A percentile compares a stretch with the other conserved stretches of the same genome.
Conservation (phyloP, 441 rosid species). For the Erodium trifolium region DNA sequence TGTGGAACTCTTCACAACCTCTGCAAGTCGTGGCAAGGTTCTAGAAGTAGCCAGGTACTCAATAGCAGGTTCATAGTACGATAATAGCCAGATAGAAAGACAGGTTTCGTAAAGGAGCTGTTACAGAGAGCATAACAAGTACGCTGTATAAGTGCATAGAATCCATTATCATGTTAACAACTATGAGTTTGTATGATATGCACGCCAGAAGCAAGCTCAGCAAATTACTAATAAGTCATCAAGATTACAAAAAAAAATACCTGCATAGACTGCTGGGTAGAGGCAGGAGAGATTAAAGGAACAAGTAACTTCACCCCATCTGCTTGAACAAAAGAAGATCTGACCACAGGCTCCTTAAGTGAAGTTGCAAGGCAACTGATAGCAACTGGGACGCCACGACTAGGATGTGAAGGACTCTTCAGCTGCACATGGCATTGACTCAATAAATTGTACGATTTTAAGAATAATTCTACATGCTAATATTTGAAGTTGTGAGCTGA, state of each 20-base stretch:
- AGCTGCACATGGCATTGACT: conserved; percentile 38
- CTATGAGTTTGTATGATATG: conserved; percentile 36
- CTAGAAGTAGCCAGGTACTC: conserved; percentile 86
- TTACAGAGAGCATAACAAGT: conserved; percentile 41
- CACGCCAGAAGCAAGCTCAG: conserved; percentile 88
- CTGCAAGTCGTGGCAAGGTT: conserved; percentile 65
- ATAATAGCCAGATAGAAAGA: conserved; percentile 91
- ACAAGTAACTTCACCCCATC: conserved; percentile 90
- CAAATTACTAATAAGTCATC: not conserved
- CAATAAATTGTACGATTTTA: not conserved
- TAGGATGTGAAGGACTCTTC: conserved; percentile 90
- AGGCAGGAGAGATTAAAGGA: conserved; percentile 87
- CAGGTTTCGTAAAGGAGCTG: conserved; percentile 98
- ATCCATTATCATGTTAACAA: not conserved
- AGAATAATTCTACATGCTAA: not conserved
- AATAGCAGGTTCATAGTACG: conserved; percentile 84
- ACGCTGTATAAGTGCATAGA: conserved; percentile 80
- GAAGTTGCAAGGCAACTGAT: conserved; percentile 69
- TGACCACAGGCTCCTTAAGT: conserved; percentile 81
- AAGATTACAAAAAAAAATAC: conserved; percentile 27
- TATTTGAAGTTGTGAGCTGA: not conserved
- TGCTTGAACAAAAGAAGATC: conserved; percentile 82
- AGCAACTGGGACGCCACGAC: conserved; percentile 68
- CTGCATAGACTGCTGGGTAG: conserved; percentile 97
- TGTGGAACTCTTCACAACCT: conserved; percentile 84